Base-by-base conservation (phyloP, 1,284 basidiomycete species). In the Cutaneotrichosporon sp. region DNA sequence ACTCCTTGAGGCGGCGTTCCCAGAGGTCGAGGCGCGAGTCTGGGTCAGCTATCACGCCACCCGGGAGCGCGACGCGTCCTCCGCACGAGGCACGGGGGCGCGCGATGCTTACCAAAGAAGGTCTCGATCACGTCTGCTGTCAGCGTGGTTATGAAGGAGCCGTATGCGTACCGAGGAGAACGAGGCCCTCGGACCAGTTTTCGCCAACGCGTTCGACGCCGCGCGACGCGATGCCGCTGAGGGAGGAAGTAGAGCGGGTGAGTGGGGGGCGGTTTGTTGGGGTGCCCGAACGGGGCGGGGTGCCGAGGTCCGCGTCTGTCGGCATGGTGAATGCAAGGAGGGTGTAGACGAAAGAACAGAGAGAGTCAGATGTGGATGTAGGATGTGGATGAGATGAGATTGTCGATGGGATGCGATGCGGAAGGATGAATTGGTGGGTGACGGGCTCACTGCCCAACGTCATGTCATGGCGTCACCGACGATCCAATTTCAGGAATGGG, bases 21-120 rank as follows among this genome's bases (percentile, higher is more conserved):
- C 95, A 82, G 1, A 97, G 84, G 77, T 97, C 94, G 65, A 97
- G 82, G 67, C 91, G 87, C 3, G 93, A 92, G 79, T 95, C 92
- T 78, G 59, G 4, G 51, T 25, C n/a, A 43, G 34, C 27, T 29
- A n/a, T n/a, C n/a, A n/a, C n/a, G n/a, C n/a, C n/a, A n/a, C n/a
- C n/a, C n/a, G n/a, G n/a, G n/a, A n/a, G n/a, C n/a, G n/a, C n/a
- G n/a, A n/a, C n/a, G n/a, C n/a, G n/a, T n/a, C n/a, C n/a, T n/a
- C n/a, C n/a, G n/a, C n/a, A n/a, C n/a, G n/a, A n/a, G 11, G 13
- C 14, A 29, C 7, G 11, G 38, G 38, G 9, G 10, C 24, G 7
- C 3, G 24, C 7, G 24, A 16, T 18, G 57, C 72, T 42, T 51
- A 76, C 75, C 79, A 38, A 80, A 80, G 64, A 78, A 80, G 0